These are phyloP conservation scores for Acer campestre DNA, from an alignment of 345 rosid species.

Conservation along the genomic window DNA sequence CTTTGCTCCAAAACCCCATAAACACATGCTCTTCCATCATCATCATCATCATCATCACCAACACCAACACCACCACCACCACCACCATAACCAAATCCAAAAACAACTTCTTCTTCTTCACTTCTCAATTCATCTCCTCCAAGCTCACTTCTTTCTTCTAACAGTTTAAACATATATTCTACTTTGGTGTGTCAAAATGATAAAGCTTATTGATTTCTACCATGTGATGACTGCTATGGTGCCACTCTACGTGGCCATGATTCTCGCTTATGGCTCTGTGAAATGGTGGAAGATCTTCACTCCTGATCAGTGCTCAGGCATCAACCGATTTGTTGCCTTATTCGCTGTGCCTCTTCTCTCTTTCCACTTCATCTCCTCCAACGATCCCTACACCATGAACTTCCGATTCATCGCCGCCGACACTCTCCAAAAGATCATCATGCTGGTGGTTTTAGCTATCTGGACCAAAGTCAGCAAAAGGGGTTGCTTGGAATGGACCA, in stretches of 20 bases:
- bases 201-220: constrained; percentile 72
- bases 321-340: constrained; percentile 96
- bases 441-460: constrained; percentile 42
- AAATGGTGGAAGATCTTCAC: constrained; percentile 99
- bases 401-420: constrained; percentile 73
- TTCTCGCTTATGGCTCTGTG: constrained; percentile 92
- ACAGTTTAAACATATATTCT: background rate
- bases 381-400: constrained; percentile 71
- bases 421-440: constrained; percentile 62
- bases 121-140: constrained; percentile 6
- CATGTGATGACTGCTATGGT: constrained; percentile 99
- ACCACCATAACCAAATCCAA: constrained; percentile 20
- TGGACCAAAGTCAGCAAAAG: constrained; percentile 53
- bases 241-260: constrained; percentile 98
- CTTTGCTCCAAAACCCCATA: constrained; percentile 43
- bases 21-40: constrained; percentile 40
- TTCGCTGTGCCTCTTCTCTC: constrained; percentile 98
- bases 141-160: constrained; percentile 3
- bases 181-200: constrained; percentile 48
- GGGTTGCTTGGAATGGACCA: constrained; percentile 74
- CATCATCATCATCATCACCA: constrained; percentile 24
- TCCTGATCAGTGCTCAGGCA: constrained; percentile 97
- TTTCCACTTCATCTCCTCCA: constrained; percentile 78
- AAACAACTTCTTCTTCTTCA: background rate
- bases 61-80: constrained; percentile 30